Evolutionary conservation across 2,329 filamentous ascomycete genomes (phyloP).

Genomic region (Cordyceps cateniannulata): DNA sequence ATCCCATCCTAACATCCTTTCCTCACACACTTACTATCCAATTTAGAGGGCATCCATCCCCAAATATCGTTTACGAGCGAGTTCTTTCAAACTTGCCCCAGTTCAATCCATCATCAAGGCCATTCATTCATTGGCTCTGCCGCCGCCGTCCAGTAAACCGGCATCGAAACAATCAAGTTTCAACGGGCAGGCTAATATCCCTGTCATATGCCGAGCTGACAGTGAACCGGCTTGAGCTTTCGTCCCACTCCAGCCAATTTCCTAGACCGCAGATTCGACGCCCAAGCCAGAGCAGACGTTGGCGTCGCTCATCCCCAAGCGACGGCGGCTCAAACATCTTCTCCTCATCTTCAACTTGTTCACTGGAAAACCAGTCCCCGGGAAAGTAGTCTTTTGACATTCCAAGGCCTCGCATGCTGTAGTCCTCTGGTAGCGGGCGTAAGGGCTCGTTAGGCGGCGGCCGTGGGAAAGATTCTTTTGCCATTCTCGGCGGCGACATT

Average conservation of each 20-base stretch:
- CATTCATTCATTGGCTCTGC: background rate
- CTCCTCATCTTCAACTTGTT: constrained; percentile 61
- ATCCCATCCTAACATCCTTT: too few species aligned
- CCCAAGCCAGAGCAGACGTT: constrained; percentile 54
- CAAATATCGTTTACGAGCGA: too few species aligned
- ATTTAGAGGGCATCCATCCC: too few species aligned
- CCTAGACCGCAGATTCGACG: constrained; percentile 35
- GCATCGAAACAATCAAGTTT: background rate
- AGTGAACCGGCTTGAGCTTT: constrained; percentile 4
- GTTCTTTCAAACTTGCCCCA: background rate
- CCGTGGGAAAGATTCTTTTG: constrained; percentile 39
- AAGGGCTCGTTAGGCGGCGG: constrained; percentile 36
- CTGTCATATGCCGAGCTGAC: background rate
- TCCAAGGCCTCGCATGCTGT: constrained; percentile 55
- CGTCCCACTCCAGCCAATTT: constrained; percentile 42
- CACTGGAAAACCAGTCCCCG: constrained; percentile 48
- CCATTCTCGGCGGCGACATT: constrained; percentile 29
- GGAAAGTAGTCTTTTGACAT: constrained; percentile 57
- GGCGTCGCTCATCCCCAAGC: constrained; percentile 49
- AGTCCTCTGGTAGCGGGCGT: constrained; percentile 63
- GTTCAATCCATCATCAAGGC: background rate
- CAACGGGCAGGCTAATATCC: background rate
- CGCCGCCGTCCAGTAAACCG: background rate
- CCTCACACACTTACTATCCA: too few species aligned
- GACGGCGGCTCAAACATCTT: constrained; percentile 56